Conservation (phyloP, 768 basidiomycete genomes). For the Lentinus brumalis region DNA sequence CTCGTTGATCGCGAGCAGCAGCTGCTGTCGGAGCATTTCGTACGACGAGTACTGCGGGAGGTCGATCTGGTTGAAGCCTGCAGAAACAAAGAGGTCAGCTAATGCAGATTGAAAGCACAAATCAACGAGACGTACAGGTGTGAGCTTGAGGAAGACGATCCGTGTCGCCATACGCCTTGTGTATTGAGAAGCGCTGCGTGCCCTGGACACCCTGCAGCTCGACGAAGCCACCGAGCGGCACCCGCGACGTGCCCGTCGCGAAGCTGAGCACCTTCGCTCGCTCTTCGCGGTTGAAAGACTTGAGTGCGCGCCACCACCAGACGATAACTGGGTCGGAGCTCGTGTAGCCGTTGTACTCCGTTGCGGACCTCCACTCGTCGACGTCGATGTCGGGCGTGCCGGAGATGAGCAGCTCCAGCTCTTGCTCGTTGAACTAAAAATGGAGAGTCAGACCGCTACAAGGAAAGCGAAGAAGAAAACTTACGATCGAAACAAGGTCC, state of each 20-base stretch:
- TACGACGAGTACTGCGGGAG: conserved; percentile 94
- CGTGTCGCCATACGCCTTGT: conserved; percentile 86
- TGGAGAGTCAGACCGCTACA: conserved; percentile 20
- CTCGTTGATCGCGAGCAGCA: conserved; percentile 92
- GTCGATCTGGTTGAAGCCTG: conserved; percentile 94
- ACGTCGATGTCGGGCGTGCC: conserved; percentile 99
- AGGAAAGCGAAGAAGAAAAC: conserved; percentile 33
- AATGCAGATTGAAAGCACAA: conserved; percentile 17
- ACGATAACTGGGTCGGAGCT: conserved; percentile 93
- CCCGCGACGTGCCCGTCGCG: conserved; percentile 89
- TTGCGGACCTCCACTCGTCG: conserved; percentile 94
- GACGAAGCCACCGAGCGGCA: conserved; percentile 91
- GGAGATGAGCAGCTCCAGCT: conserved; percentile 90
- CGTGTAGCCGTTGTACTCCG: conserved; percentile 87
- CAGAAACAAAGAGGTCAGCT: background rate
- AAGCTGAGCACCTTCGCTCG: conserved; percentile 97
- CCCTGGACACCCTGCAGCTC: conserved; percentile 96
- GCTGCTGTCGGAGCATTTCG: conserved; percentile 90
- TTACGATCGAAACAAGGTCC: conserved; percentile 88
- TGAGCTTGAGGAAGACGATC: conserved; percentile 88
- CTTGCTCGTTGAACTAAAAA: conserved; percentile 87
- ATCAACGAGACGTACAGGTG: conserved; percentile 61
- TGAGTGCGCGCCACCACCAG: conserved; percentile 99
- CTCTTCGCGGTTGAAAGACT: conserved; percentile 97
- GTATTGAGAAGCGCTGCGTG: conserved; percentile 93